Evolutionary conservation across 805 yeast genomes (phyloP).

Genomic region (Jamesozyma gamospora): DNA sequence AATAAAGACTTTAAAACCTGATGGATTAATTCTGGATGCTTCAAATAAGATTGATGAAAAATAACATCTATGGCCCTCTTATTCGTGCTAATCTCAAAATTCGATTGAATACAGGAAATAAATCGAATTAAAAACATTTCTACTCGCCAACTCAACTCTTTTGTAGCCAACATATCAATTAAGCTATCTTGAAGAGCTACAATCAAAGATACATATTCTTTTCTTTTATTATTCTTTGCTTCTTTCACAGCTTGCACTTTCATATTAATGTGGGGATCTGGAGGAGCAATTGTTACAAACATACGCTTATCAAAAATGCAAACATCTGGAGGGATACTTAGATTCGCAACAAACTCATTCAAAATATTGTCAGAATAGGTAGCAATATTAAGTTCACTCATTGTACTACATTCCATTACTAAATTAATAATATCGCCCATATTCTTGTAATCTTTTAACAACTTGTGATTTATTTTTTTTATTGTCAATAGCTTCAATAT

Average conservation of each 20-base stretch:
- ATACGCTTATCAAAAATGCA: conserved; percentile 41
- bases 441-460: conserved; percentile 48
- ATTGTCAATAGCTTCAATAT: conserved; percentile 50
- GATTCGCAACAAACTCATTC: conserved; percentile 30
- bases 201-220: conserved; percentile 33
- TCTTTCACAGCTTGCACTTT: conserved; percentile 49
- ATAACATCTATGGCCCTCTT: conserved; percentile 35
- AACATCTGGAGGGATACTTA: conserved; percentile 42
- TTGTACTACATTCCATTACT: conserved; percentile 43
- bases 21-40: conserved; percentile 60
- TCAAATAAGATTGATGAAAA: conserved; percentile 39
- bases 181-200: conserved; percentile 34
- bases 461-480: conserved; percentile 46
- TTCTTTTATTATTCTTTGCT: conserved; percentile 56
- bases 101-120: conserved; percentile 43
- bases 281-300: conserved; percentile 44
- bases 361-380: conserved; percentile 45
- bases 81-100: conserved; percentile 39
- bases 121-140: conserved; percentile 40
- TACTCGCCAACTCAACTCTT: conserved; percentile 44
- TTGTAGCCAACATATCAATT: conserved; percentile 14
- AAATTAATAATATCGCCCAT: conserved; percentile 39
- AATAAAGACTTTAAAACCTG: conserved; percentile 52
- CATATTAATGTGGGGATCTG: conserved; percentile 45
- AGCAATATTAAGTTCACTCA: conserved; percentile 49